Evolutionary conservation across 2,329 filamentous ascomycete species (phyloP), one percentile per base, ranked within the genome.

Genomic region (Aspergillus jensenii): DNA sequence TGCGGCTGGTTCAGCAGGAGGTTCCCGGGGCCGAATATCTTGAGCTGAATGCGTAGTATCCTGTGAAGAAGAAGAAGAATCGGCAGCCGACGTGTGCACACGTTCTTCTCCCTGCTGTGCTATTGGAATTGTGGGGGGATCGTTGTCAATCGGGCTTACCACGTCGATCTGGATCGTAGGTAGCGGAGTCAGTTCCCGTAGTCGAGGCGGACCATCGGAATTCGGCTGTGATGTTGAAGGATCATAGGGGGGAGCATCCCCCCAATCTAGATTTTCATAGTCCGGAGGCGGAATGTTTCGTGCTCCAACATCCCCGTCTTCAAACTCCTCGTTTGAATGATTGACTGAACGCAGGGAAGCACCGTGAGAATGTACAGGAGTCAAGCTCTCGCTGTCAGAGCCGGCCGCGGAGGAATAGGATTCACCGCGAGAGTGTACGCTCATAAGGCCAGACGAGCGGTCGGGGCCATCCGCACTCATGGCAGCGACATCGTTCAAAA

Each of bases 261-360:
- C 77, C 75, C 76, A 77, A 25, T 75, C 70, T 27, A 76, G 59
- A 25, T 73, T 62, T 3, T 78, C 76, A 50, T 79, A 79, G 2
- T 77, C 71, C 4, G 77, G 76, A 40, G 76, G 76, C 3, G 71
- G 72, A 7, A 75, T 74, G 17, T 69, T 68, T 2, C 67, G 64
- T n/a, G 65, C 62, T n/a, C 71, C 75, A 11, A 77, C 68, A 58
- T 78, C 74, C 12, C 67, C 69, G 23, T 76, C 76, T 1, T 72
- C 71, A 4, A 59, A 53, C 44, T 57, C 66, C 23, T 59, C 62
- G 50, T 54, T 64, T 41, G 56, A 56, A 17, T 27, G 66, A 51
- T 39, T 65, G 53, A 62, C 63, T 35, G 59, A 72, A 61, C 52
- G 65, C 58, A 50, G 60, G 52, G 58, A 71, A 48, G 56, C 65